Conservation (phyloP, 148 eudicot genomes). For the Rheum nobile region DNA sequence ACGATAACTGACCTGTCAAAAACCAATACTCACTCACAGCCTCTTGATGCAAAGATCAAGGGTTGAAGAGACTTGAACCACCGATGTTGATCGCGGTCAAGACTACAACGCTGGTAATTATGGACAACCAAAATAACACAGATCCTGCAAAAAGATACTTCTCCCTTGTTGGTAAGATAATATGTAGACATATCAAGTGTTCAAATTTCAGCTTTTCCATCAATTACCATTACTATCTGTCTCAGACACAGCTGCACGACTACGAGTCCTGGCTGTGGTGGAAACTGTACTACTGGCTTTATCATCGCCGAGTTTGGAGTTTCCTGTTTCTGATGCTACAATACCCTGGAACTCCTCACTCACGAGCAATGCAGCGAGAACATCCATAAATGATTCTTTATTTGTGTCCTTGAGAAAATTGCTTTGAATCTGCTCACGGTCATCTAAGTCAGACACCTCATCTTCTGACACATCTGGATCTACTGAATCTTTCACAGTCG, state of each 20-base stretch:
- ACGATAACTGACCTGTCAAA: slow-evolving; percentile 5
- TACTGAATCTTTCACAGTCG: slow-evolving; percentile 17
- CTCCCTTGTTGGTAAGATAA: slow-evolving; percentile 5
- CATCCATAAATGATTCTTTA: slow-evolving; percentile 83
- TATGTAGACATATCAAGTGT: not conserved
- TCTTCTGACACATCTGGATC: slow-evolving; percentile 52
- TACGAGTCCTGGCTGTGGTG: slow-evolving; percentile 22
- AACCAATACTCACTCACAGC: not conserved
- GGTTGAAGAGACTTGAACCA: slow-evolving; percentile 73
- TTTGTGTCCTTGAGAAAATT: slow-evolving; percentile 23
- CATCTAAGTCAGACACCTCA: slow-evolving; percentile 64
- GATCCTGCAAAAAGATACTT: slow-evolving; percentile 45
- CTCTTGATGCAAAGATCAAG: slow-evolving; percentile 21
- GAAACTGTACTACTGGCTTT: slow-evolving; percentile 17
- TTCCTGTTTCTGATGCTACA: slow-evolving; percentile 67
- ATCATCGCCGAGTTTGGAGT: slow-evolving; percentile 25
- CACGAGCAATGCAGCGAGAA: slow-evolving; percentile 82
- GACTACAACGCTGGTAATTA: slow-evolving; percentile 54
- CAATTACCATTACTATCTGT: slow-evolving; percentile 40
- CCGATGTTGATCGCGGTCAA: slow-evolving; percentile 56
- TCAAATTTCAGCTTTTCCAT: not conserved
- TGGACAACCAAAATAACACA: slow-evolving; percentile 63
- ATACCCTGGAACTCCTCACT: slow-evolving; percentile 98
- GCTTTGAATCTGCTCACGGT: slow-evolving; percentile 24
- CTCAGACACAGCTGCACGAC: slow-evolving; percentile 20